phyloP scores from a whole-genome alignment of 495 filamentous ascomycete species.

The Friedmanniomyces endolithicus region DNA sequence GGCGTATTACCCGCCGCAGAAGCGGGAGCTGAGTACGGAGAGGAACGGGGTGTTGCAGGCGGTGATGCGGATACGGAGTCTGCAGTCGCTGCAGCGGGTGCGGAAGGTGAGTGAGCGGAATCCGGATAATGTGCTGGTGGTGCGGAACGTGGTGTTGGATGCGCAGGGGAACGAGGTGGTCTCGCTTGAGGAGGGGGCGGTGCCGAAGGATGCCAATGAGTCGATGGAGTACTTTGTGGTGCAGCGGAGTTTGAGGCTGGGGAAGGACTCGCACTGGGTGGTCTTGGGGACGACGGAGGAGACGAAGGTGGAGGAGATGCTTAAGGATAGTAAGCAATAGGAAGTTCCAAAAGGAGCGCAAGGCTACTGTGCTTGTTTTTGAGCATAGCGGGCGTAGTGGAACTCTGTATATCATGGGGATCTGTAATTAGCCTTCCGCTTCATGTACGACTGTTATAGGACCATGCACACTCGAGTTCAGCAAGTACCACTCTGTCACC shows the following conservation, averaged over 20 bases:
- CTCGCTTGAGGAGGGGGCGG: neutral
- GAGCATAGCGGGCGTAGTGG: neutral
- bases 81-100: constrained; percentile 38
- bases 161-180: constrained; percentile 17
- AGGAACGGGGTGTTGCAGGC: constrained; percentile 52
- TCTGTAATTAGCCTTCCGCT: constrained; percentile 1
- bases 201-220: constrained; percentile 37
- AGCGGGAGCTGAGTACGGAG: constrained; percentile 33
- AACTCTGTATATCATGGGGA: neutral
- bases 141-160: constrained; percentile 11
- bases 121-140: neutral
- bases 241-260: constrained; percentile 47
- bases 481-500: neutral
- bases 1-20: constrained; percentile 32
- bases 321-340: constrained; percentile 14
- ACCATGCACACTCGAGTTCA: neutral
- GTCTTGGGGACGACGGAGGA: constrained; percentile 60
- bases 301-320: constrained; percentile 39
- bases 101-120: neutral
- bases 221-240: constrained; percentile 69
- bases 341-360: too few species aligned
- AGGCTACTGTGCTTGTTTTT: neutral
- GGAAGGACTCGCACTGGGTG: constrained; percentile 52
- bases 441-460: neutral
- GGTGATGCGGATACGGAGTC: constrained; percentile 55